These are phyloP conservation scores for Eremomyces bilateralis DNA, from an alignment of 495 filamentous ascomycete species.

Conservation along the genomic window DNA sequence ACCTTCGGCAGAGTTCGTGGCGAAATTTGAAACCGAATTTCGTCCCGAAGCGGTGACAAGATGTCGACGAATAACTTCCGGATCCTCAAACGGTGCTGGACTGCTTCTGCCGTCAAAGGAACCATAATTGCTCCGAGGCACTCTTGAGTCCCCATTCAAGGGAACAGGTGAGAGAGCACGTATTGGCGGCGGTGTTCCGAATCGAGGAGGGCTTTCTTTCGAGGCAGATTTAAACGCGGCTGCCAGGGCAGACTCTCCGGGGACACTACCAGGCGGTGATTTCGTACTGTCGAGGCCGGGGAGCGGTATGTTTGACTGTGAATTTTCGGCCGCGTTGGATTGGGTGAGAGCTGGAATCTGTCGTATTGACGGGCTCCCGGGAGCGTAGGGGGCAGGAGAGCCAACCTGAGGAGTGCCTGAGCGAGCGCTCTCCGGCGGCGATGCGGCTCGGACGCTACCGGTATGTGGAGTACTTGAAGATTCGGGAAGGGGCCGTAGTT, in stretches of 20 bases:
- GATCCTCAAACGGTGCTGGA: slow-evolving; percentile 15
- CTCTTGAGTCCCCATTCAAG: slow-evolving; percentile 5
- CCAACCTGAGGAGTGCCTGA: too few species aligned
- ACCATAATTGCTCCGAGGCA: slow-evolving; percentile 10
- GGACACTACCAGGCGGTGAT: slow-evolving; percentile 13
- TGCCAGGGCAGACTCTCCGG: slow-evolving; percentile 20
- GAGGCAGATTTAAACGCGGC: slow-evolving; percentile 17
- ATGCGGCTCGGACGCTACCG: too few species aligned
- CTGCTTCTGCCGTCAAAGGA: slow-evolving; percentile 14
- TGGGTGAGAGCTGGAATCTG: slow-evolving; percentile 14
- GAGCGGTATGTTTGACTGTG: slow-evolving; percentile 14
- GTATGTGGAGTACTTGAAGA: too few species aligned
- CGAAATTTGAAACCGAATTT: slow-evolving; percentile 6
- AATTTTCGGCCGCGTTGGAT: slow-evolving; percentile 9
- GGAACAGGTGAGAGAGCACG: slow-evolving; percentile 10
- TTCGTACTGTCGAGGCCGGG: slow-evolving; percentile 10
- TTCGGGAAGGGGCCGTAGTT: too few species aligned
- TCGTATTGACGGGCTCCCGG: slow-evolving; percentile 8
- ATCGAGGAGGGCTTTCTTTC: slow-evolving; percentile 13
- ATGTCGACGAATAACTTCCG: slow-evolving; percentile 21
- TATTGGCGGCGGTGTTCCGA: slow-evolving; percentile 13
- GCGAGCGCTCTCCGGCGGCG: too few species aligned
- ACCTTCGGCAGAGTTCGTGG: too few species aligned
- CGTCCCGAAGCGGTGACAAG: too few species aligned
- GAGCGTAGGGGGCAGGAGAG: slow-evolving; percentile 12